Conservation (phyloP, 495 filamentous ascomycete species). For the Penicillium arizonense region DNA sequence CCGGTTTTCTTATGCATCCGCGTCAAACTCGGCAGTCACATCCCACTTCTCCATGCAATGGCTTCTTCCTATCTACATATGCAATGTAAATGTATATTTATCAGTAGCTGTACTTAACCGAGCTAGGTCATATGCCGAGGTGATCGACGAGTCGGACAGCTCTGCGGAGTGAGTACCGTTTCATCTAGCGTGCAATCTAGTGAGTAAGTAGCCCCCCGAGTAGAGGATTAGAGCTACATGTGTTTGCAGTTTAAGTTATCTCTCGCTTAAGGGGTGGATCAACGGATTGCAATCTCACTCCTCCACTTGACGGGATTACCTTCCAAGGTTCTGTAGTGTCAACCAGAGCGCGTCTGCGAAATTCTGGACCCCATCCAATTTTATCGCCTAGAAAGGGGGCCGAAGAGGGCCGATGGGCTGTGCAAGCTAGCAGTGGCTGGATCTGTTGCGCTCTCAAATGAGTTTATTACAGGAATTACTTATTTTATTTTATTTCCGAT, state of each 20-base stretch:
- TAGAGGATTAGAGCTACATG: neutral
- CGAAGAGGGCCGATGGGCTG: neutral
- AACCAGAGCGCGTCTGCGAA: neutral
- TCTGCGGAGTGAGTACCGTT: neutral
- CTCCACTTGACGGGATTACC: neutral
- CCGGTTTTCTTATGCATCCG: neutral
- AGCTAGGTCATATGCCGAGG: too few species aligned
- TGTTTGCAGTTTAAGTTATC: neutral
- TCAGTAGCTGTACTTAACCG: too few species aligned
- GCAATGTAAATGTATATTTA: too few species aligned
- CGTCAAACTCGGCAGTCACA: neutral
- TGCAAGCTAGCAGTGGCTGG: neutral
- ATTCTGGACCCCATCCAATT: neutral
- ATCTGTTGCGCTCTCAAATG: neutral
- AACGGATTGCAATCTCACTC: neutral
- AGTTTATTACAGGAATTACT: too few species aligned
- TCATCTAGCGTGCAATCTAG: slow-evolving; percentile 1
- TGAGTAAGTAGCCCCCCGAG: neutral
- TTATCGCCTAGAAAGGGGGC: too few species aligned
- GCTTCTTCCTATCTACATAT: too few species aligned
- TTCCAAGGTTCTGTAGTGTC: neutral
- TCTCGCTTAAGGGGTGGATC: neutral
- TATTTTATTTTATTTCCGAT: neutral
- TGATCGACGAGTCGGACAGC: neutral
- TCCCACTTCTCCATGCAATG: neutral